A percentile compares a stretch with the other conserved stretches of the same genome.
Conservation (phyloP, 192 early-diverging fungal species). For the Diversispora epigaea region DNA sequence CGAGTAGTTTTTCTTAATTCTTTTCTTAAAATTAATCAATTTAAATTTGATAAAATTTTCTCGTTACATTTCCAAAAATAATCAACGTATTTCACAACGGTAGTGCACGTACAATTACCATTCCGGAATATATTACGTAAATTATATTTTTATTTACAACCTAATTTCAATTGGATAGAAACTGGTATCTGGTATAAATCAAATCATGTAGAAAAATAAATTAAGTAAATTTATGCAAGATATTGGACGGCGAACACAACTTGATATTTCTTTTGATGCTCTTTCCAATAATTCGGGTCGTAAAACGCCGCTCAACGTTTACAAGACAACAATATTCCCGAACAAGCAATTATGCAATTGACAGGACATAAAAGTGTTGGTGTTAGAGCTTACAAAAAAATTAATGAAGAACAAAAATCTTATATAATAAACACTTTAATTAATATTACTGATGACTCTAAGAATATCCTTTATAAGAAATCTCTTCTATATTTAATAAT, state of each 20-base stretch:
- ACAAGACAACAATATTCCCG: not conserved
- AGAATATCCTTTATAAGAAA: not conserved
- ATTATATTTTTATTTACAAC: conserved; percentile 5
- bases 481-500: not conserved
- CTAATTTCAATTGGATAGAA: not conserved
- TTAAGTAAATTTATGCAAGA: conserved; percentile 14
- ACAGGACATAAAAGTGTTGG: conserved; percentile 3
- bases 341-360: conserved; percentile 3
- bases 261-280: not conserved
- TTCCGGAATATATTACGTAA: not conserved
- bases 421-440: not conserved
- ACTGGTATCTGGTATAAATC: conserved; percentile 8
- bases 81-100: not conserved
- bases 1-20: not conserved
- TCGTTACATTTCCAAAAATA: not conserved
- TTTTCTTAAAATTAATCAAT: not conserved
- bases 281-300: conserved; percentile 4
- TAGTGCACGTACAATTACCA: not conserved
- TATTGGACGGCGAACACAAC: not conserved
- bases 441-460: not conserved
- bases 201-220: not conserved
- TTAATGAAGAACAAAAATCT: conserved; percentile 8
- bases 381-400: conserved; percentile 4
- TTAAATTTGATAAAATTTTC: not conserved
- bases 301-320: not conserved